Percentiles rank a stretch among this genome's conserved stretches.
Evolutionary conservation across 2,329 filamentous ascomycete genomes (phyloP).

Genomic region (Pyrenochaeta sp.): DNA sequence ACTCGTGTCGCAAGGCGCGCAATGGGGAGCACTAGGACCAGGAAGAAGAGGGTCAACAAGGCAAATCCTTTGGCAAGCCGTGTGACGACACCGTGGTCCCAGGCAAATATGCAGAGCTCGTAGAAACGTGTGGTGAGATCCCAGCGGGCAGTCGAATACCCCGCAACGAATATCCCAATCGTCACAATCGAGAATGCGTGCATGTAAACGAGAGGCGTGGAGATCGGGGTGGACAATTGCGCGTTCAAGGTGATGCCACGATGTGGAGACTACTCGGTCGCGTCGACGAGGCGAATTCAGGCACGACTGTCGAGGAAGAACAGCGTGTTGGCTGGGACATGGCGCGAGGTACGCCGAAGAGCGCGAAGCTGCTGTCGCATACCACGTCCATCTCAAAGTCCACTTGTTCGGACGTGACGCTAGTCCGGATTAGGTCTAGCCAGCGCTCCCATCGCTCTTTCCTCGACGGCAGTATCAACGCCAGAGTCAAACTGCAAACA

Average conservation of each 20-base stretch:
- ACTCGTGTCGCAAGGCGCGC: slow-evolving; percentile 83
- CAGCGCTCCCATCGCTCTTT: slow-evolving; percentile 2
- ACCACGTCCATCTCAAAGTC: slow-evolving; percentile 16
- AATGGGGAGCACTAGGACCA: slow-evolving; percentile 82
- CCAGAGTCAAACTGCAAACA: neutral
- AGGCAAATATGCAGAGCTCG: slow-evolving; percentile 96
- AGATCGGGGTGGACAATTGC: neutral
- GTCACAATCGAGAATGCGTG: slow-evolving; percentile 97
- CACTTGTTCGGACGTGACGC: slow-evolving; percentile 5
- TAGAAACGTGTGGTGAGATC: slow-evolving; percentile 96
- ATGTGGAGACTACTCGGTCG: no score
- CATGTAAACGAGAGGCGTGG: slow-evolving; percentile 65
- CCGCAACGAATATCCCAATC: slow-evolving; percentile 97
- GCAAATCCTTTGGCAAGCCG: slow-evolving; percentile 86
- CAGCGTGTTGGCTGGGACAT: slow-evolving; percentile 16
- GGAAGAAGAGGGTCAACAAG: slow-evolving; percentile 82
- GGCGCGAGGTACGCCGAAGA: slow-evolving; percentile 15
- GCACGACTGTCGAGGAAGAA: no score
- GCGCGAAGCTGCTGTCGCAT: slow-evolving; percentile 9
- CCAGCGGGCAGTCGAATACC: slow-evolving; percentile 99
- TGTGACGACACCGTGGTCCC: slow-evolving; percentile 96
- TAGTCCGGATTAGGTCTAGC: slow-evolving; percentile 10
- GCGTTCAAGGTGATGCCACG: slow-evolving; percentile 3
- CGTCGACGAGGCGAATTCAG: no score
- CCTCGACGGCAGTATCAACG: slow-evolving; percentile 3